A percentile compares a stretch with the other conserved stretches of the same genome.
phyloP scores from a whole-genome alignment of 2,329 filamentous ascomycete species.

The Arthroderma uncinatum region DNA sequence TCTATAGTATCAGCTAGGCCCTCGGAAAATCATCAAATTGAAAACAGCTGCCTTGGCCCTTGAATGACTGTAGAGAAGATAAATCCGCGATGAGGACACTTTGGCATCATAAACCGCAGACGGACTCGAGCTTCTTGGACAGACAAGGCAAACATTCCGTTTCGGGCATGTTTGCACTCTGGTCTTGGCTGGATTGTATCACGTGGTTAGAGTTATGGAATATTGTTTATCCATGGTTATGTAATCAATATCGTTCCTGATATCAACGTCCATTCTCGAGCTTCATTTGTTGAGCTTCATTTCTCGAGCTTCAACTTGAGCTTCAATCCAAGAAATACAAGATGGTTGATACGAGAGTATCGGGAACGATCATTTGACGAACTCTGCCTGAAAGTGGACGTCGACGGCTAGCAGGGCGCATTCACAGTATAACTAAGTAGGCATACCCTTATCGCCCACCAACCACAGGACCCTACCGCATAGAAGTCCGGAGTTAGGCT shows the following conservation, averaged over 20 bases:
- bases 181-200: neutral
- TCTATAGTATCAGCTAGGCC: slow-evolving; percentile 6
- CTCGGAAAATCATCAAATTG: neutral
- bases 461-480: no score
- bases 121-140: slow-evolving; percentile 1
- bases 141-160: slow-evolving; percentile 12
- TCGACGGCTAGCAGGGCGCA: no score
- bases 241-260: neutral
- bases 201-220: neutral
- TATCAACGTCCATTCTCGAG: neutral
- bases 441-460: neutral
- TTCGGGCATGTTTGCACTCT: slow-evolving; percentile 11
- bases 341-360: no score
- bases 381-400: no score
- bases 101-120: slow-evolving; percentile 13
- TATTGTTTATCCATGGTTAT: neutral
- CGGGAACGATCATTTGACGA: no score
- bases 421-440: no score
- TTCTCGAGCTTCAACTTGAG: no score
- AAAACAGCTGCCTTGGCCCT: neutral
- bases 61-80: neutral
- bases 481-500: no score
- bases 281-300: neutral
- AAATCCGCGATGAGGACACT: slow-evolving; percentile 15
- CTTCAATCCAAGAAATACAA: no score